Evolutionary conservation across 2,329 filamentous ascomycete species (phyloP).

Genomic region (Calonectria hawksworthii): DNA sequence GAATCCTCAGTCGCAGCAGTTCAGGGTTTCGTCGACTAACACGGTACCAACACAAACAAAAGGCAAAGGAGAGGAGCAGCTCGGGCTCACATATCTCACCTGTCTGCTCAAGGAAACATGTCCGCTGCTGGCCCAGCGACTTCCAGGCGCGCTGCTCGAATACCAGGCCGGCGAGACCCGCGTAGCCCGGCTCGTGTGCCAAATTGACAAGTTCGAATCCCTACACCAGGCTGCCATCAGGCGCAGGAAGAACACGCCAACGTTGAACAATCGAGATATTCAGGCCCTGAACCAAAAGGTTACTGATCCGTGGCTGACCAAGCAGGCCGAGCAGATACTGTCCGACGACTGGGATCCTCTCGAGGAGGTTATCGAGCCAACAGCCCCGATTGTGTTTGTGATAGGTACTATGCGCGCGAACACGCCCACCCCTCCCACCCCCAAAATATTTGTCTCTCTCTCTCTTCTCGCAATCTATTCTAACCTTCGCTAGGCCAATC

Average conservation of each 20-base stretch:
- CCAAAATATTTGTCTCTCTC: neutral
- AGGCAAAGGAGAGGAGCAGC: slow-evolving; percentile 23
- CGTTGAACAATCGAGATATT: neutral
- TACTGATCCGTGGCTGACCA: slow-evolving; percentile 24
- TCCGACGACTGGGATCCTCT: slow-evolving; percentile 28
- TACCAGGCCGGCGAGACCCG: slow-evolving; percentile 26
- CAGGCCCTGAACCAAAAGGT: slow-evolving; percentile 7
- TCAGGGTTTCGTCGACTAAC: neutral
- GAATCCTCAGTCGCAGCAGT: neutral
- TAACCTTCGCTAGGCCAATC: slow-evolving; percentile 17
- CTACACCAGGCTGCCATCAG: slow-evolving; percentile 23
- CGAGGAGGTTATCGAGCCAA: neutral
- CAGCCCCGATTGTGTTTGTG: slow-evolving; percentile 24
- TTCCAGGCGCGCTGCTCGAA: slow-evolving; percentile 21
- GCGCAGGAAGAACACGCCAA: slow-evolving; percentile 5
- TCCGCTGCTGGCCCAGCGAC: slow-evolving; percentile 15
- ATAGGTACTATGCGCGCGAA: slow-evolving; percentile 13
- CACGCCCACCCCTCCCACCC: neutral
- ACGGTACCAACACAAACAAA: neutral
- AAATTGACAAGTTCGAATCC: slow-evolving; percentile 25
- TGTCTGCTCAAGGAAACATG: slow-evolving; percentile 24
- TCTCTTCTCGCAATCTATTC: neutral
- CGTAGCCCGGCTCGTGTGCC: slow-evolving; percentile 20
- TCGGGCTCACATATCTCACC: slow-evolving; percentile 25
- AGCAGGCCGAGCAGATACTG: slow-evolving; percentile 23